Conservation (phyloP, 345 rosid species). For the Anastatica hierochuntica region DNA sequence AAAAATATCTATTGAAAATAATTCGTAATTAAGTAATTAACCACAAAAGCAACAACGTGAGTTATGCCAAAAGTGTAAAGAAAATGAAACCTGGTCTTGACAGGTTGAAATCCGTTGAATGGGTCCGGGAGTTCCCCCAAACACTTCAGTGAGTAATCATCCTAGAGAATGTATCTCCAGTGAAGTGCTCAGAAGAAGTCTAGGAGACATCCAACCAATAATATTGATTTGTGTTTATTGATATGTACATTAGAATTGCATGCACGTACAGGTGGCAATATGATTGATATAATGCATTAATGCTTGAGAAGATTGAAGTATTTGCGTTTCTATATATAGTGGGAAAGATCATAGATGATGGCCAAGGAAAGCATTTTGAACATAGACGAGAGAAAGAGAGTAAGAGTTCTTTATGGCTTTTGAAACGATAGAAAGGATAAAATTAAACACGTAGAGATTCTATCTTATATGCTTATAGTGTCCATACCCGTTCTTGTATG, state of each 20-base stretch:
- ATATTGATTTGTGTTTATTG: neutral
- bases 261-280: neutral
- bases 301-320: constrained; percentile 7
- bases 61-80: too few relatives aligned
- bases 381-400: constrained; percentile 14
- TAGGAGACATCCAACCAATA: constrained; percentile 19
- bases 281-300: too few relatives aligned
- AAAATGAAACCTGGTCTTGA: too few relatives aligned
- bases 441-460: constrained; percentile 14
- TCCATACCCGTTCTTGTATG: constrained; percentile 6
- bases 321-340: neutral
- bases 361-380: constrained; percentile 9
- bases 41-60: too few relatives aligned
- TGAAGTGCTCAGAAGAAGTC: constrained; percentile 25
- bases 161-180: neutral
- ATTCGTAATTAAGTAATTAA: too few relatives aligned
- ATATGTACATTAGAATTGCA: neutral
- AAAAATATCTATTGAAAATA: too few relatives aligned
- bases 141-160: constrained; percentile 20
- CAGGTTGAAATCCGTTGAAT: neutral
- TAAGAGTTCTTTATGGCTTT: constrained; percentile 10
- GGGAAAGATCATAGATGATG: neutral
- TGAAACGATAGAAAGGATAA: constrained; percentile 17
- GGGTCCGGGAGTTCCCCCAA: constrained; percentile 26
- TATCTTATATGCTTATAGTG: neutral